phyloP scores from a whole-genome alignment of 805 yeast genomes.

The Tetrapisispora arboricola region DNA sequence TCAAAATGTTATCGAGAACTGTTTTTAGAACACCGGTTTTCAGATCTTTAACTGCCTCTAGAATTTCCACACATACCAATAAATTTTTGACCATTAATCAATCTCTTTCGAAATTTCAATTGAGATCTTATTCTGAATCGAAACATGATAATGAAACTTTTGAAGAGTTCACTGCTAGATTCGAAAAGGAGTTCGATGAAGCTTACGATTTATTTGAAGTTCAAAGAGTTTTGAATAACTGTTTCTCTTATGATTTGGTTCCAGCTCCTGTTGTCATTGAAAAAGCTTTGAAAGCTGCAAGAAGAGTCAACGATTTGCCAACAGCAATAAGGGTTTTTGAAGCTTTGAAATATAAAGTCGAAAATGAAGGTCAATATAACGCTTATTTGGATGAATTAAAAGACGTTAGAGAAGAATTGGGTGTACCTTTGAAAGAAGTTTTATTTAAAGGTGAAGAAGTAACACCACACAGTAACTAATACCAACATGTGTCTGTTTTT shows the following conservation, averaged over 20 bases:
- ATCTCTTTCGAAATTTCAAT: slow-evolving; percentile 7
- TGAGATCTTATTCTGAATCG: slow-evolving; percentile 60
- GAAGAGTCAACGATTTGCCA: slow-evolving; percentile 98
- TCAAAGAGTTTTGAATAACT: slow-evolving; percentile 92
- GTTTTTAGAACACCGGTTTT: slow-evolving; percentile 9
- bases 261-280: slow-evolving; percentile 96
- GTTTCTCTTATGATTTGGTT: slow-evolving; percentile 95
- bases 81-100: background rate
- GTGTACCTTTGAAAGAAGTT: slow-evolving; percentile 87
- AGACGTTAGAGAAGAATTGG: slow-evolving; percentile 84
- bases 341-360: slow-evolving; percentile 93
- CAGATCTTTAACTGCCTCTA: slow-evolving; percentile 10
- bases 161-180: slow-evolving; percentile 85
- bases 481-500: background rate
- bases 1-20: slow-evolving; percentile 13
- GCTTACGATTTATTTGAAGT: slow-evolving; percentile 83
- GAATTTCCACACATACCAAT: background rate
- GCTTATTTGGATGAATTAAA: slow-evolving; percentile 94
- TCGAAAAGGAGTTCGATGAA: slow-evolving; percentile 91
- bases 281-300: slow-evolving; percentile 92
- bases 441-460: slow-evolving; percentile 36
- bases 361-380: slow-evolving; percentile 83
- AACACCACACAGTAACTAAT: background rate
- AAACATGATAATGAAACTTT: slow-evolving; percentile 85
- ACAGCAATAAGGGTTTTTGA: slow-evolving; percentile 98